These are phyloP conservation scores for Saccharomyces mikatae DNA, from an alignment of 805 yeast species.

Conservation along the genomic window DNA sequence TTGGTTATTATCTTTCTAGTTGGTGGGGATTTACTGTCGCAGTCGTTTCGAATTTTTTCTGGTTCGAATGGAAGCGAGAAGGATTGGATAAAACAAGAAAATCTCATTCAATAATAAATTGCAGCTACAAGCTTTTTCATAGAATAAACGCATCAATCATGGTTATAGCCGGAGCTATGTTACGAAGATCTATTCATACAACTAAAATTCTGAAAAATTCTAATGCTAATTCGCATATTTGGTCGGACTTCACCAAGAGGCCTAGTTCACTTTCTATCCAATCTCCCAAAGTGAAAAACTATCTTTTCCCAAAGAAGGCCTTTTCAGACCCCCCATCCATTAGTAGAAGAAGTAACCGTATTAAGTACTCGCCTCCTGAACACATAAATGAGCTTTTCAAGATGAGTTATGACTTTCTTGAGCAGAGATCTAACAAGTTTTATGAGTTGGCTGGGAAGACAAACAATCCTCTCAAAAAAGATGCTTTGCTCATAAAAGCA, in stretches of 20 bases:
- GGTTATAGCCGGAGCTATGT: conserved; percentile 7
- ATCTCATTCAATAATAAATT: background rate
- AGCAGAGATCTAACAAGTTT: conserved; percentile 38
- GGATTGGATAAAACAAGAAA: background rate
- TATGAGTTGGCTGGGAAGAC: conserved; percentile 27
- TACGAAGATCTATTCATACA: conserved; percentile 19
- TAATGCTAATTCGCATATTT: conserved; percentile 9
- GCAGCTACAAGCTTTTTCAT: background rate
- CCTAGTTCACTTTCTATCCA: conserved; percentile 24
- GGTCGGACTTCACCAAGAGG: conserved; percentile 25
- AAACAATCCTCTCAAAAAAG: conserved; percentile 20
- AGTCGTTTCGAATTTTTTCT: background rate
- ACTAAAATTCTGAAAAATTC: conserved; percentile 7
- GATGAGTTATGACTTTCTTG: conserved; percentile 52
- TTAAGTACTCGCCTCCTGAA: conserved; percentile 57
- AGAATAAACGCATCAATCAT: background rate
- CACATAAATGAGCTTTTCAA: conserved; percentile 68
- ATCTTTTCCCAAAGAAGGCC: conserved; percentile 30
- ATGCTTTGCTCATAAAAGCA: conserved; percentile 44
- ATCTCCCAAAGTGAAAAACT: conserved; percentile 20
- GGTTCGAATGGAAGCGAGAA: background rate
- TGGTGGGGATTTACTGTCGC: background rate
- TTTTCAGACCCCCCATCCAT: conserved; percentile 40
- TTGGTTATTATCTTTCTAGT: background rate
- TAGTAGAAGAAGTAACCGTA: conserved; percentile 35